These are phyloP conservation scores for Yamadazyma sp. DNA, from an alignment of 805 yeast genomes.

Conservation along the genomic window DNA sequence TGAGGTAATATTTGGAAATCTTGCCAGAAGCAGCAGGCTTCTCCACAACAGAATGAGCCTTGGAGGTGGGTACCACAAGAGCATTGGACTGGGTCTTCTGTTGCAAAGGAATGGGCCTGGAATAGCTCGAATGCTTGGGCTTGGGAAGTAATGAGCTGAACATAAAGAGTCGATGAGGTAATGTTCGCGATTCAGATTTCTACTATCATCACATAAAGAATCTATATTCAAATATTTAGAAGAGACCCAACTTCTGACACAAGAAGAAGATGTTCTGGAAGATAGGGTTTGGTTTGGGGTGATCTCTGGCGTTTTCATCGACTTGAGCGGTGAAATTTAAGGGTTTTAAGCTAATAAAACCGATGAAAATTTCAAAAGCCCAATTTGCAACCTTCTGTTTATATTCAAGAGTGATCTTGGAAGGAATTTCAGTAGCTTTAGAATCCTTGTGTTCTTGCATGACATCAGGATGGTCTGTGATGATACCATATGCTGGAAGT, in stretches of 20 bases:
- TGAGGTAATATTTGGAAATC: conserved; percentile 21
- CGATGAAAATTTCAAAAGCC: background rate
- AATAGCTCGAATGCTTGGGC: conserved; percentile 25
- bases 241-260: conserved; percentile 6
- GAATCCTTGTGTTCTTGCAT: conserved; percentile 14
- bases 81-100: background rate
- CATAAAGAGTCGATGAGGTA: too few species aligned
- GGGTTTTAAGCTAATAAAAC: background rate
- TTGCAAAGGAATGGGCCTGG: conserved; percentile 8
- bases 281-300: background rate
- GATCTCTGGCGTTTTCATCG: conserved; percentile 2
- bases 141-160: conserved; percentile 34
- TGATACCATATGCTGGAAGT: conserved; percentile 32
- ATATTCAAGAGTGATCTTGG: conserved; percentile 4
- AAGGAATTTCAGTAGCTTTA: background rate
- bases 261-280: background rate
- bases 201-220: too few species aligned
- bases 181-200: too few species aligned
- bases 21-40: background rate
- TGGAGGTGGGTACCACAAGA: conserved; percentile 2
- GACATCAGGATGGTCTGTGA: conserved; percentile 33
- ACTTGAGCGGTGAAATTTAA: conserved; percentile 1
- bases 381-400: background rate
- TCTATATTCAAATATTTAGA: background rate
- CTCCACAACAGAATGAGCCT: background rate